Percentiles rank a stretch among this genome's conserved stretches.
phyloP scores from a whole-genome alignment of 345 rosid genomes.

The Citrus sinensis region DNA sequence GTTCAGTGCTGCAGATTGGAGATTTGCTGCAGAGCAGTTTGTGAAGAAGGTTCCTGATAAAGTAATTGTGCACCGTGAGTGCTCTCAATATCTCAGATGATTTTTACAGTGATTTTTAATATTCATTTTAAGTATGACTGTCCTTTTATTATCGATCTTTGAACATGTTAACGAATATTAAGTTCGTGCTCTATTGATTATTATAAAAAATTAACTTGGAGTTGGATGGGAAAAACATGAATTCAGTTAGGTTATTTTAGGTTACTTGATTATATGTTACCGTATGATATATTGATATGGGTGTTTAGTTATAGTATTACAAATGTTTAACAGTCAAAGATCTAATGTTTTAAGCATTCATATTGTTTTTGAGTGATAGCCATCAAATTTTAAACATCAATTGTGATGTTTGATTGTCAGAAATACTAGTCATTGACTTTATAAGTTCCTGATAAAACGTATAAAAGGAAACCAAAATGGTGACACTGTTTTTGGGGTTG shows the following conservation, averaged over 20 bases:
- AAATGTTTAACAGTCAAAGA: neutral
- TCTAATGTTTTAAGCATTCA: neutral
- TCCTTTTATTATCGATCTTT: neutral
- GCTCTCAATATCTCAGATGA: neutral
- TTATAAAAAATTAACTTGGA: neutral
- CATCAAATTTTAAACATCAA: neutral
- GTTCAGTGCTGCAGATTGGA: conserved; percentile 84
- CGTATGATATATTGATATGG: neutral
- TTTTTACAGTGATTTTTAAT: neutral
- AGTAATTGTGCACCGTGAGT: conserved; percentile 87
- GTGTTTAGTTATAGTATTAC: neutral
- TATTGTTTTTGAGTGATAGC: neutral
- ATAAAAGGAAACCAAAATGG: neutral
- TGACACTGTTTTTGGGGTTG: neutral
- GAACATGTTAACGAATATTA: neutral
- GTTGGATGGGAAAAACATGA: neutral
- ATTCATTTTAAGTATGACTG: neutral
- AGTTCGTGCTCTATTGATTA: neutral
- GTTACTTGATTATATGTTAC: neutral
- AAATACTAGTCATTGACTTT: neutral
- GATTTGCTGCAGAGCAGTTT: conserved; percentile 84
- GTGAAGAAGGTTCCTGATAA: conserved; percentile 78
- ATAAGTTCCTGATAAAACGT: neutral
- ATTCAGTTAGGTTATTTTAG: neutral
- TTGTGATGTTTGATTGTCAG: neutral